Percentiles rank a stretch among this genome's conserved stretches.
These are phyloP conservation scores for Eimeria sp. DNA, from an alignment of 169 alveolate species.

Conservation along the genomic window DNA sequence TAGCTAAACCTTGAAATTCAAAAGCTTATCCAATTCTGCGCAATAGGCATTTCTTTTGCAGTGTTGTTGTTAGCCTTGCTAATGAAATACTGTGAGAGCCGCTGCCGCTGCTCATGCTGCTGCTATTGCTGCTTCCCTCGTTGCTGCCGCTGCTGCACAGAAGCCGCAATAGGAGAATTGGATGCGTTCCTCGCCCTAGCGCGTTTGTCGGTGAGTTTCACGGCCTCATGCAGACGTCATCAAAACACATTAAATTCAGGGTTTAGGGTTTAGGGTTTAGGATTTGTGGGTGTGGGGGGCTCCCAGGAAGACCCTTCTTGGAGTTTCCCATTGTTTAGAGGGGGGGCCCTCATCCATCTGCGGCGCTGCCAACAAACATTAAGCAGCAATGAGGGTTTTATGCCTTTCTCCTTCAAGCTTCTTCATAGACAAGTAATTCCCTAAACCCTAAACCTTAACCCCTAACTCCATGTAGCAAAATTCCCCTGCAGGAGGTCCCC, in stretches of 20 bases:
- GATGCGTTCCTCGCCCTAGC: conserved; percentile 23
- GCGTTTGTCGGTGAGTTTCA: conserved; percentile 2
- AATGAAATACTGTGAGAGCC: neutral
- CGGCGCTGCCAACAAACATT: neutral
- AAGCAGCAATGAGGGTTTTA: neutral
- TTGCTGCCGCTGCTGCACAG: too few species aligned
- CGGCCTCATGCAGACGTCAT: neutral
- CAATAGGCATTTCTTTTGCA: neutral
- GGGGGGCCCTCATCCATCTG: neutral
- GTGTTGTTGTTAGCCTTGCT: neutral
- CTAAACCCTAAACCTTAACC: conserved; percentile 32
- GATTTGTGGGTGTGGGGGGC: neutral
- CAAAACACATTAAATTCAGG: neutral
- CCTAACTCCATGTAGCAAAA: neutral
- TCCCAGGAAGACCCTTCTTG: conserved; percentile 30
- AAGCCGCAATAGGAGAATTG: conserved; percentile 23
- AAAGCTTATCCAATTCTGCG: neutral
- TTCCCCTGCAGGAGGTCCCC: too few species aligned
- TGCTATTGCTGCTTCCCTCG: too few species aligned
- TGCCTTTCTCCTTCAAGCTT: conserved; percentile 26
- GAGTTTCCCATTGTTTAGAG: neutral
- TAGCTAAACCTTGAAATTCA: neutral
- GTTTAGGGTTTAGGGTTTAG: conserved; percentile 46
- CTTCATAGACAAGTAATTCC: neutral
- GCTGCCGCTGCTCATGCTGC: too few species aligned